Percentiles rank a stretch among this genome's conserved stretches.
Conservation (phyloP, 306 rosid species). For the Vigna mungo region DNA sequence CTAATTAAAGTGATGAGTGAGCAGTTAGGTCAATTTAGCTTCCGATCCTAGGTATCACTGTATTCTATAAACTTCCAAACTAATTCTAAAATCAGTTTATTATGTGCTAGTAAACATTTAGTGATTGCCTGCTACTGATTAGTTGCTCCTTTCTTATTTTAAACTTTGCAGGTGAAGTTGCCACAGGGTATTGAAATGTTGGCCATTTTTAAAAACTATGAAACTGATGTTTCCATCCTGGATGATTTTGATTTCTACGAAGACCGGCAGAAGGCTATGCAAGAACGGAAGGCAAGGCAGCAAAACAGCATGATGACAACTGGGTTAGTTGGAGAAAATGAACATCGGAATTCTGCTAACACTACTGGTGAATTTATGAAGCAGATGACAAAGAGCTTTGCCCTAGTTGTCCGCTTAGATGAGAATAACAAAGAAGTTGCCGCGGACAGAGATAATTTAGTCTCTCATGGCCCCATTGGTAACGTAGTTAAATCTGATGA, state of each 20-base stretch:
- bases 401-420: conserved; percentile 75
- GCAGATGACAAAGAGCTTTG: conserved; percentile 87
- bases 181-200: conserved; percentile 83
- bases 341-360: conserved; percentile 57
- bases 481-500: conserved; percentile 61
- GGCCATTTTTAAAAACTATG: conserved; percentile 75
- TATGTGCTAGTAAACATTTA: neutral
- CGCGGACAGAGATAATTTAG: conserved; percentile 53
- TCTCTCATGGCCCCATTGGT: conserved; percentile 53
- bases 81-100: neutral
- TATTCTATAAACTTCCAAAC: conserved; percentile 25
- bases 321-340: conserved; percentile 67
- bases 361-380: conserved; percentile 65
- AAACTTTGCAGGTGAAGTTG: conserved; percentile 68
- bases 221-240: conserved; percentile 74
- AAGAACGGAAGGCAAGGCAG: conserved; percentile 78
- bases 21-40: conserved; percentile 4
- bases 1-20: conserved; percentile 1
- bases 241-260: conserved; percentile 88
- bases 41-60: neutral
- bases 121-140: conserved; percentile 12
- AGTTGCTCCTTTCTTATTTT: conserved; percentile 34
- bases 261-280: conserved; percentile 87
- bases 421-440: conserved; percentile 62
- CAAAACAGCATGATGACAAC: conserved; percentile 61